phyloP scores from a whole-genome alignment of 106 monocot species.

The Alisma plantagoaquatica region DNA sequence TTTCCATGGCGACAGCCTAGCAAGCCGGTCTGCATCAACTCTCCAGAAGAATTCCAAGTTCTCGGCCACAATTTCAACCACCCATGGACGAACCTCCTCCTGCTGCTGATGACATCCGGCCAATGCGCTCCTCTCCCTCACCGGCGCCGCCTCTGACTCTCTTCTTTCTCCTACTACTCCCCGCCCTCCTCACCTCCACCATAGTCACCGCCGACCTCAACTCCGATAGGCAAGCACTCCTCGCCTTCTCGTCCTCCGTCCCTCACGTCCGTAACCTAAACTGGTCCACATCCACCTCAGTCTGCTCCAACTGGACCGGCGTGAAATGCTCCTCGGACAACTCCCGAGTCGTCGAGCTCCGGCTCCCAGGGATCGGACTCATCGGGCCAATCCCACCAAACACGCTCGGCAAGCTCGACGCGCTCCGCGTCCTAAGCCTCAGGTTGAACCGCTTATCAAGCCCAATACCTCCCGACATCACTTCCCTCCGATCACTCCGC shows the following conservation, averaged over 20 bases:
- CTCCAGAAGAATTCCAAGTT: too few relatives aligned
- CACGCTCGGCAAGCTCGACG: conserved; percentile 72
- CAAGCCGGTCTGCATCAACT: too few relatives aligned
- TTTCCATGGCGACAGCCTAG: too few relatives aligned
- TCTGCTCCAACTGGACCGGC: conserved; percentile 79
- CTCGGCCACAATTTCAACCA: too few relatives aligned
- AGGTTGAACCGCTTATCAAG: conserved; percentile 57
- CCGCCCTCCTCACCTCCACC: neutral
- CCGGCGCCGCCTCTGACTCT: too few relatives aligned
- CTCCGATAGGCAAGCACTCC: conserved; percentile 68
- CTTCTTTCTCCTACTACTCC: neutral
- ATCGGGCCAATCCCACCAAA: conserved; percentile 60
- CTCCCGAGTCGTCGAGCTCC: conserved; percentile 40
- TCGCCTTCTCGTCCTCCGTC: conserved; percentile 49
- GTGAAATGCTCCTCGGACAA: conserved; percentile 40
- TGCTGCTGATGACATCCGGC: too few relatives aligned
- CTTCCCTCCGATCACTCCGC: conserved; percentile 54
- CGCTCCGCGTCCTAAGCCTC: conserved; percentile 59
- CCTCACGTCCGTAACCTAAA: conserved; percentile 74
- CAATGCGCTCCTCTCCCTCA: too few relatives aligned
- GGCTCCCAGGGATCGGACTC: conserved; percentile 65
- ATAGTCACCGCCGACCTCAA: conserved; percentile 38
- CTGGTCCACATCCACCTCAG: conserved; percentile 34
- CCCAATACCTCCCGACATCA: conserved; percentile 47
- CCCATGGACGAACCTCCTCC: too few relatives aligned